Percentiles rank a stretch among this genome's conserved stretches.
These are phyloP conservation scores for Nicotiana benthamiana DNA, from an alignment of 257 asterid species.

Conservation along the genomic window DNA sequence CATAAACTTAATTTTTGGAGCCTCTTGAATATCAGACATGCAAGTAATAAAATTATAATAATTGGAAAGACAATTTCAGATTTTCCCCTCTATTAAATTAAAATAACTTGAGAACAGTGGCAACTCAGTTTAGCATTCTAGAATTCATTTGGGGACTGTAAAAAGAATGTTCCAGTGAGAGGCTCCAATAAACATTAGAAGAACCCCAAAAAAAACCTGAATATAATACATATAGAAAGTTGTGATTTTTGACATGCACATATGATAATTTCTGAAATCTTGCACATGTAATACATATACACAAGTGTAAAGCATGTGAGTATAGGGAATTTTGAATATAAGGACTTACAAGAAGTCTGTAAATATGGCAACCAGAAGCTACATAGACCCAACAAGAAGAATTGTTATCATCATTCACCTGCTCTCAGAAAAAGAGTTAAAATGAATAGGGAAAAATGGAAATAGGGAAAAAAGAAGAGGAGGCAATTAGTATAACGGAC, in stretches of 20 bases:
- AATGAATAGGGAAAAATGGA: not conserved
- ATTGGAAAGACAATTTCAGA: not conserved
- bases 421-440: not conserved
- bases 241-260: not conserved
- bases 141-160: not conserved
- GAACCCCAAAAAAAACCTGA: not conserved
- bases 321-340: not conserved
- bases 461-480: not conserved
- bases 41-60: not conserved
- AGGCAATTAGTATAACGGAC: slow-evolving; percentile 15
- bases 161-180: not conserved
- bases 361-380: slow-evolving; percentile 65
- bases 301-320: not conserved
- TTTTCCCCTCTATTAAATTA: not conserved
- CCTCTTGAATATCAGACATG: not conserved
- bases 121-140: not conserved
- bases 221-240: not conserved
- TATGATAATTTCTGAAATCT: not conserved
- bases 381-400: slow-evolving; percentile 74
- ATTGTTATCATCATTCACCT: slow-evolving; percentile 49
- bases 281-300: not conserved
- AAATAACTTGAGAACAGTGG: not conserved
- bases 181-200: not conserved
- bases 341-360: slow-evolving; percentile 50
- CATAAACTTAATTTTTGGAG: no score